These are phyloP conservation scores for Komagataella populi DNA, from an alignment of 805 yeast genomes.

Conservation along the genomic window DNA sequence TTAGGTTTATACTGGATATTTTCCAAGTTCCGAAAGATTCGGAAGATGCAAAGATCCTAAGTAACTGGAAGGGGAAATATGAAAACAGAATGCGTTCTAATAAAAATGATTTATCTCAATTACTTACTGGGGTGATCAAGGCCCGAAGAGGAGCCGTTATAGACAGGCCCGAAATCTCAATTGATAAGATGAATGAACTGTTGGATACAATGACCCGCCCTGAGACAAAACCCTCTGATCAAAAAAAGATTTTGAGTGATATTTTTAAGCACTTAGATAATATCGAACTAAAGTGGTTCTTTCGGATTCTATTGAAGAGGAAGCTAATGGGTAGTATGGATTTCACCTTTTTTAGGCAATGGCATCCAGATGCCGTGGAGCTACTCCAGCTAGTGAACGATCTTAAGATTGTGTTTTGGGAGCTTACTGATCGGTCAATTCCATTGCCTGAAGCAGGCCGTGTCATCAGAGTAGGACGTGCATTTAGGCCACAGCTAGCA, in stretches of 20 bases:
- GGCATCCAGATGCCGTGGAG: conserved; percentile 72
- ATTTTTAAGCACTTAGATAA: conserved; percentile 40
- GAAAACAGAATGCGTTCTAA: conserved; percentile 19
- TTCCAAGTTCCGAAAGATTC: conserved; percentile 48
- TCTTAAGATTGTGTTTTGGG: conserved; percentile 45
- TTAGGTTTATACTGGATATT: conserved; percentile 31
- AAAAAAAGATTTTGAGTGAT: conserved; percentile 29
- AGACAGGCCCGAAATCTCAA: conserved; percentile 21
- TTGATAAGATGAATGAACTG: conserved; percentile 33
- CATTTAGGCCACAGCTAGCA: conserved; percentile 72
- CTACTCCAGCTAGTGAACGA: conserved; percentile 54
- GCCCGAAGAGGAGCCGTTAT: conserved; percentile 26
- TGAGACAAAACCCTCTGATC: conserved; percentile 9
- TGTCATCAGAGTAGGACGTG: conserved; percentile 28
- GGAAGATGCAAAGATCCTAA: conserved; percentile 37
- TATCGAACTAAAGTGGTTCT: conserved; percentile 53
- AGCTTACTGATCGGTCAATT: conserved; percentile 32
- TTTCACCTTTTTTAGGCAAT: conserved; percentile 35
- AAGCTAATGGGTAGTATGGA: conserved; percentile 53
- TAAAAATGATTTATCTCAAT: conserved; percentile 28
- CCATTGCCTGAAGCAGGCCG: conserved; percentile 28
- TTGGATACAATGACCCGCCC: conserved; percentile 29
- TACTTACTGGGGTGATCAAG: conserved; percentile 35
- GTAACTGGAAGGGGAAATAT: conserved; percentile 31
- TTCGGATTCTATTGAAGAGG: conserved; percentile 49